These are phyloP conservation scores for Ogataea pini DNA, from an alignment of 805 yeast species.

Conservation along the genomic window DNA sequence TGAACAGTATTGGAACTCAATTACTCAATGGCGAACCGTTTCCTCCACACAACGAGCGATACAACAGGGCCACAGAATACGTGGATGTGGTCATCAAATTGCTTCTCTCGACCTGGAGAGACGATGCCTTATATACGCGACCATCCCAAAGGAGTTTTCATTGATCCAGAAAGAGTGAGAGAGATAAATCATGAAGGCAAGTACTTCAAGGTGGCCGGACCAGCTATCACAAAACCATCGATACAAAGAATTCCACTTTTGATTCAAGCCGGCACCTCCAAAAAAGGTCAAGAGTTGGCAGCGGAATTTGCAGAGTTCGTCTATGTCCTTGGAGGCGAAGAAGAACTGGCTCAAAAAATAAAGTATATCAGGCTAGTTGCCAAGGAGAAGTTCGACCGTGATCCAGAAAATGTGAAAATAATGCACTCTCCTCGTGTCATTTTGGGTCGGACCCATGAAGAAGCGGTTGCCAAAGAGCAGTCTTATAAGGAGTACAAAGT, in stretches of 20 bases:
- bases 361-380: conserved; percentile 36
- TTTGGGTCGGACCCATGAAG: conserved; percentile 42
- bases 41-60: conserved; percentile 43
- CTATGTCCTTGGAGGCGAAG: conserved; percentile 37
- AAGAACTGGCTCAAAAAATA: conserved; percentile 33
- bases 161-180: conserved; percentile 42
- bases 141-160: conserved; percentile 17
- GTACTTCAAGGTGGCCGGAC: conserved; percentile 43
- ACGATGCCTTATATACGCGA: conserved; percentile 40
- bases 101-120: conserved; percentile 45
- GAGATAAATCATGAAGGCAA: conserved; percentile 43
- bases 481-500: conserved; percentile 37
- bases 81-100: conserved; percentile 41
- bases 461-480: conserved; percentile 40
- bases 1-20: conserved; percentile 43
- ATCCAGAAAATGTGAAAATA: conserved; percentile 39
- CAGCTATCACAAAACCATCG: conserved; percentile 43
- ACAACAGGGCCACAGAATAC: conserved; percentile 42
- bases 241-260: conserved; percentile 46
- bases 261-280: conserved; percentile 46
- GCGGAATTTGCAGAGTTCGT: conserved; percentile 45
- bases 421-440: conserved; percentile 38
- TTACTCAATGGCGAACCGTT: conserved; percentile 37
- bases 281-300: conserved; percentile 42
- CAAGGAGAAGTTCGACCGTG: conserved; percentile 34